These are phyloP conservation scores for Coemansia sp. DNA, from an alignment of 192 early-diverging fungal species.

Conservation along the genomic window DNA sequence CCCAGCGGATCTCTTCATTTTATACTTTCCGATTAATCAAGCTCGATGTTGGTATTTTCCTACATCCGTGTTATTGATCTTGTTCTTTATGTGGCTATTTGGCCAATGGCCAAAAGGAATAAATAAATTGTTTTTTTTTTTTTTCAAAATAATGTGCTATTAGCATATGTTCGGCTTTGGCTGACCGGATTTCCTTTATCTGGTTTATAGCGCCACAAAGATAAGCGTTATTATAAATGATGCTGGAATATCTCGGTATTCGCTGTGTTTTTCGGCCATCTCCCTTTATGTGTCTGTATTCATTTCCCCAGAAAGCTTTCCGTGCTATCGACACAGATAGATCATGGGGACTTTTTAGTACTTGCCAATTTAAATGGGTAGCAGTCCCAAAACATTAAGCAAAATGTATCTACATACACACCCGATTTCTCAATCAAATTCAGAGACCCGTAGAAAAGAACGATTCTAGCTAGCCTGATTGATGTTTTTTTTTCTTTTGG, in stretches of 20 bases:
- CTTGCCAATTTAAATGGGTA: no score
- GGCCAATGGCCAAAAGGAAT: not conserved
- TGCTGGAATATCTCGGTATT: not conserved
- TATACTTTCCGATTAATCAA: not conserved
- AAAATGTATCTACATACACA: not conserved
- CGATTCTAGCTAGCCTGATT: no score
- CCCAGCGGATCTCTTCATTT: not conserved
- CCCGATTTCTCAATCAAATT: not conserved
- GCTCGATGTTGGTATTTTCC: not conserved
- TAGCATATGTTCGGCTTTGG: not conserved
- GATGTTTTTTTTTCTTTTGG: no score
- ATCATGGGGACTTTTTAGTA: no score
- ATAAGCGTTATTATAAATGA: not conserved
- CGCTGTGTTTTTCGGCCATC: slow-evolving; percentile 1
- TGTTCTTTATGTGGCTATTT: not conserved
- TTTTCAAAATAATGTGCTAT: not conserved
- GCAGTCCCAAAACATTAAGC: not conserved
- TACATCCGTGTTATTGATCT: not conserved
- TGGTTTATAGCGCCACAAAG: not conserved
- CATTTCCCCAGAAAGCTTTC: not conserved
- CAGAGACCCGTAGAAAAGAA: not conserved
- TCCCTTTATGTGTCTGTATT: not conserved
- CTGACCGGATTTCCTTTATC: not conserved
- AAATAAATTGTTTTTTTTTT: not conserved
- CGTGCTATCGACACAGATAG: no score